A percentile compares a stretch with the other conserved stretches of the same genome.
Evolutionary conservation across 1,284 basidiomycete species (phyloP).

Genomic region (Flammula alnicola): DNA sequence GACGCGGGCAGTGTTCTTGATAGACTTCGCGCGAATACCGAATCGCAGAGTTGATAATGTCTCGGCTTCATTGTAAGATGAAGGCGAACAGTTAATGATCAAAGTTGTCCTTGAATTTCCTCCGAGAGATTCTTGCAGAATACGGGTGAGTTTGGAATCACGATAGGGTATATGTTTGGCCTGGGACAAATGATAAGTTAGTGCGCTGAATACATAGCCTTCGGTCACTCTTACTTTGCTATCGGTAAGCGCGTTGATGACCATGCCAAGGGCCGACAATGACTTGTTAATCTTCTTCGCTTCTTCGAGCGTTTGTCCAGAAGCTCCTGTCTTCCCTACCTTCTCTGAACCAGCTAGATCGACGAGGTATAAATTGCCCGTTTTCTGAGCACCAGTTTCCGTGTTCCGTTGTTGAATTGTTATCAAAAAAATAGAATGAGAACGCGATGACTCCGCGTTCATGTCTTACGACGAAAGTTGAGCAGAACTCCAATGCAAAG

Average conservation of each 20-base stretch:
- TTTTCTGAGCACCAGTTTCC: slow-evolving; percentile 95
- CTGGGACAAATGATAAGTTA: slow-evolving; percentile 45
- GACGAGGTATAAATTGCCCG: slow-evolving; percentile 96
- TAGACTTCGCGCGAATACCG: slow-evolving; percentile 98
- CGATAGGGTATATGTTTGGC: slow-evolving; percentile 98
- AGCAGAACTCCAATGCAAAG: neutral
- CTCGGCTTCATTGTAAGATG: slow-evolving; percentile 95
- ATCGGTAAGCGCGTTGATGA: slow-evolving; percentile 98
- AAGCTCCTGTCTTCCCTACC: slow-evolving; percentile 99
- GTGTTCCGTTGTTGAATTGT: slow-evolving; percentile 97
- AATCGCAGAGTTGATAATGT: slow-evolving; percentile 98
- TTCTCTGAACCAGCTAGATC: slow-evolving; percentile 99
- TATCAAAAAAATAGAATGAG: slow-evolving; percentile 98
- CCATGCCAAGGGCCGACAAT: slow-evolving; percentile 97
- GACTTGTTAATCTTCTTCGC: slow-evolving; percentile 99
- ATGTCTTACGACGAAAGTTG: slow-evolving; percentile 69
- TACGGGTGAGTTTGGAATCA: slow-evolving; percentile 99
- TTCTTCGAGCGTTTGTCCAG: slow-evolving; percentile 98
- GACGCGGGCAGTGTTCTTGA: slow-evolving; percentile 99
- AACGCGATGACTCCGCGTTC: slow-evolving; percentile 99
- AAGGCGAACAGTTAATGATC: slow-evolving; percentile 99
- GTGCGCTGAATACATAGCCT: neutral
- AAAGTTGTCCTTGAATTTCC: slow-evolving; percentile 99
- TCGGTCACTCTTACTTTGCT: slow-evolving; percentile 66
- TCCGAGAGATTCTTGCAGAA: slow-evolving; percentile 98